These are phyloP conservation scores for Debaryomyces nepalensis DNA, from an alignment of 1,139 yeast species.

Conservation along the genomic window DNA sequence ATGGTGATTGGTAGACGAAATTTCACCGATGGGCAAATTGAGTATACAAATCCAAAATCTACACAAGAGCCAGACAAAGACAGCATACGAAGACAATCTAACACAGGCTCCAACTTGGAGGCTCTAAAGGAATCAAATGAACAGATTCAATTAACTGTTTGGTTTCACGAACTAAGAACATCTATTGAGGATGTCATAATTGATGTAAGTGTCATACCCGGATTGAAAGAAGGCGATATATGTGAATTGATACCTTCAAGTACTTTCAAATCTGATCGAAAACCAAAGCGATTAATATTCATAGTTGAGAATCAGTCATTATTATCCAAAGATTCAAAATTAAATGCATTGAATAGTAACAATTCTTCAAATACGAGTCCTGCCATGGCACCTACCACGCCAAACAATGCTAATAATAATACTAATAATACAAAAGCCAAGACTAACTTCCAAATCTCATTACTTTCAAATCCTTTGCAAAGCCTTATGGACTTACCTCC, in stretches of 20 bases:
- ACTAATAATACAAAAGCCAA: slow-evolving; percentile 19
- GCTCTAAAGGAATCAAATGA: slow-evolving; percentile 20
- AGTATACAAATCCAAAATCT: background rate
- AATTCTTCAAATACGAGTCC: background rate
- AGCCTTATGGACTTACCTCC: slow-evolving; percentile 67
- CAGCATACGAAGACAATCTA: slow-evolving; percentile 10
- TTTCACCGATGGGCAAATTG: slow-evolving; percentile 6
- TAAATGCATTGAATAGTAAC: background rate
- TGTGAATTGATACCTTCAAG: slow-evolving; percentile 61
- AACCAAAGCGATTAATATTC: slow-evolving; percentile 29
- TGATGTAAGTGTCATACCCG: slow-evolving; percentile 61
- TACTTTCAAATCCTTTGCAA: slow-evolving; percentile 67
- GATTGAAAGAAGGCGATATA: slow-evolving; percentile 68
- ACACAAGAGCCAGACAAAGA: background rate
- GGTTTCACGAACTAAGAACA: slow-evolving; percentile 75
- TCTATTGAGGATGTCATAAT: slow-evolving; percentile 64
- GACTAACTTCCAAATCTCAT: slow-evolving; percentile 49
- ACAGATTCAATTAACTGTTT: slow-evolving; percentile 56
- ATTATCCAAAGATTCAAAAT: slow-evolving; percentile 4
- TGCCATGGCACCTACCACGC: background rate
- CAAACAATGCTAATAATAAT: slow-evolving; percentile 9
- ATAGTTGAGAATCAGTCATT: slow-evolving; percentile 22
- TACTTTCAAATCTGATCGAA: slow-evolving; percentile 17
- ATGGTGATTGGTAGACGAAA: slow-evolving; percentile 13
- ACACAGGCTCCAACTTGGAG: slow-evolving; percentile 12